Percentiles rank a stretch among this genome's conserved stretches.
Evolutionary conservation across 345 rosid genomes (phyloP).

Genomic region (Geranium rotundifolium): DNA sequence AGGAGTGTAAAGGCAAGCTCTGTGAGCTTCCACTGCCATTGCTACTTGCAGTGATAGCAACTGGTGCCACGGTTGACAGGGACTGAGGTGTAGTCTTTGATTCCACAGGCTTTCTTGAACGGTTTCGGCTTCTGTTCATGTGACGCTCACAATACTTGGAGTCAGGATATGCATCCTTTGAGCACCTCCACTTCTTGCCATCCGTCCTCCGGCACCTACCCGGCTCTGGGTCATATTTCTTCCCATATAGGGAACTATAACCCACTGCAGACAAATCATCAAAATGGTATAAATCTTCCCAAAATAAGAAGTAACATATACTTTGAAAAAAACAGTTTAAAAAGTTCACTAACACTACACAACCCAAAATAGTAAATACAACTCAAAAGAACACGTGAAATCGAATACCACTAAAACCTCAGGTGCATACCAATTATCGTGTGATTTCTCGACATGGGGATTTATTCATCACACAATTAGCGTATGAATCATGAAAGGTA

Average conservation of each 20-base stretch:
- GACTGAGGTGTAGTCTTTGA: constrained; percentile 29
- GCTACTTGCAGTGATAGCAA: constrained; percentile 16
- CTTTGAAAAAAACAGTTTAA: neutral
- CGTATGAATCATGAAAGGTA: neutral
- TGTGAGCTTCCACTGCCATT: constrained; percentile 16
- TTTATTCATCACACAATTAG: neutral
- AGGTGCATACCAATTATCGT: neutral
- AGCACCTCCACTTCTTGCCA: constrained; percentile 94
- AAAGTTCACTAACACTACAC: neutral
- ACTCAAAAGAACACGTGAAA: neutral
- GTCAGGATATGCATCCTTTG: constrained; percentile 67
- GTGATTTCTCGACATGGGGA: no score
- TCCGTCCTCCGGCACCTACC: constrained; percentile 80
- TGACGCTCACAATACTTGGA: constrained; percentile 53
- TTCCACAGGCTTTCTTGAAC: constrained; percentile 66
- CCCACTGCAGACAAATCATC: constrained; percentile 16
- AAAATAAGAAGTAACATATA: neutral
- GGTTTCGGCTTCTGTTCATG: constrained; percentile 42
- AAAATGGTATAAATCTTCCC: neutral
- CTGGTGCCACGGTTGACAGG: constrained; percentile 12
- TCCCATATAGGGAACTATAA: constrained; percentile 37
- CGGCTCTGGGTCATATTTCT: constrained; percentile 73
- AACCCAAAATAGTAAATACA: neutral
- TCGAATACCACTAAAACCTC: neutral
- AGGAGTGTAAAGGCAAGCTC: constrained; percentile 13